Base-by-base conservation (phyloP, 2,329 filamentous ascomycete genomes). In the Zasmidium cellare region DNA sequence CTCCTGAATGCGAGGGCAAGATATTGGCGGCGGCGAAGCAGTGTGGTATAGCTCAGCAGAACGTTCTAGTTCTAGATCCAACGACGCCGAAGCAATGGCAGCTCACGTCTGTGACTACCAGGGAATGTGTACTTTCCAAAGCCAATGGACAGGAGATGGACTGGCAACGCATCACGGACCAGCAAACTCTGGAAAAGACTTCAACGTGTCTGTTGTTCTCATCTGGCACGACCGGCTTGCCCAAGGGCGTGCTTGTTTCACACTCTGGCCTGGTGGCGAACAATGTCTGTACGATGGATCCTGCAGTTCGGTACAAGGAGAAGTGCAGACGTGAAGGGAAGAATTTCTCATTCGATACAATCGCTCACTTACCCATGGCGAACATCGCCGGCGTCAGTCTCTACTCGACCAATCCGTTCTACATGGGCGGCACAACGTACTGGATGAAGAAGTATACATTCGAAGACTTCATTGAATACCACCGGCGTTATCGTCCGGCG, bases 371-470 rank as follows among this genome's bases (percentile, higher is more conserved):
- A 3, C 75, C 76, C 1, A 73, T 73, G 19, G 72, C 72, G 2
- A 75, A 77, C 53, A 75, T 77, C 45, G 74, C 76, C 0, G 76
- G 76, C 1, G 66, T 75, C 1, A 69, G 72, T 59, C 72, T 74
- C 23, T 77, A 76, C 53, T 71, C 76, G 19, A 62, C 75, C 14
- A 72, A 72, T 24, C 73, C 74, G 0, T 70, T 73, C 44, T 80
- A 78, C 57, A 50, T 72, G 61, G 73, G 71, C 35, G 74, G 75
- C 2, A 62, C 68, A 3, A 69, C 82, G 2, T 87, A 84, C 75
- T 87, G 84, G 85, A 87, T 88, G 85, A 75, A 79, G 3, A 77
- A 75, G 45, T 88, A 87, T 68, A 79, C 84, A 59, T 83, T 85
- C 58, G 67, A 70, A 1, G 73, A 79, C 41, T 86, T 88, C 67